phyloP scores from a whole-genome alignment of 805 yeast species.

The Cephaloascus fragrans region DNA sequence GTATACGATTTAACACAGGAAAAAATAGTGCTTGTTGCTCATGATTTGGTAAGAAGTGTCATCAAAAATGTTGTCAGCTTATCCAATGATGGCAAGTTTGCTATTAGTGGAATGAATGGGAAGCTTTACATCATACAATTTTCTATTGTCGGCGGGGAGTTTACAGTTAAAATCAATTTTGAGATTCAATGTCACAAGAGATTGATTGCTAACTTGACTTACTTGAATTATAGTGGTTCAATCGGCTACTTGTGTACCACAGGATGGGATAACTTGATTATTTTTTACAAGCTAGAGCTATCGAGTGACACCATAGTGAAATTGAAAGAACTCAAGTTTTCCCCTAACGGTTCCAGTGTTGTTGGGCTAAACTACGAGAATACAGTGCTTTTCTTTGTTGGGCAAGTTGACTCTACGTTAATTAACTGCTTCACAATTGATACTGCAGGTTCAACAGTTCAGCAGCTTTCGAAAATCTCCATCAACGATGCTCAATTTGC shows the following conservation, averaged over 20 bases:
- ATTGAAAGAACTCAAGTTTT: constrained; percentile 20
- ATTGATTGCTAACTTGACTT: background rate
- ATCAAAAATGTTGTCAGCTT: constrained; percentile 25
- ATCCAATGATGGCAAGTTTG: constrained; percentile 12
- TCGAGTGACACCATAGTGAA: constrained; percentile 13
- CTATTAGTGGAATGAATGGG: constrained; percentile 49
- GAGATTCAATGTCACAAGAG: background rate
- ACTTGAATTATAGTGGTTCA: background rate
- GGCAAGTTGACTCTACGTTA: constrained; percentile 52
- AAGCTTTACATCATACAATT: constrained; percentile 18
- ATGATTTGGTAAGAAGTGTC: too few species aligned
- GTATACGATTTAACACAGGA: constrained; percentile 9
- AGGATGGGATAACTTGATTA: constrained; percentile 4
- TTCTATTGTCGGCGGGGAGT: constrained; percentile 1
- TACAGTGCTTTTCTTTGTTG: constrained; percentile 36
- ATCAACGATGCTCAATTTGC: constrained; percentile 68
- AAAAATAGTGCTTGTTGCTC: too few species aligned
- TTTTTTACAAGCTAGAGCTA: constrained; percentile 8
- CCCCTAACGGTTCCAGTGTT: constrained; percentile 45
- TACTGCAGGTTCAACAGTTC: background rate
- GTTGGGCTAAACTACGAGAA: constrained; percentile 18
- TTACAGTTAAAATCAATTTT: constrained; percentile 1
- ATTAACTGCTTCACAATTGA: constrained; percentile 11
- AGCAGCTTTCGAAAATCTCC: constrained; percentile 37
- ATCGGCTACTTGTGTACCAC: background rate